Conservation (phyloP, 208 protist genomes). For the Strigomonas culicis region DNA sequence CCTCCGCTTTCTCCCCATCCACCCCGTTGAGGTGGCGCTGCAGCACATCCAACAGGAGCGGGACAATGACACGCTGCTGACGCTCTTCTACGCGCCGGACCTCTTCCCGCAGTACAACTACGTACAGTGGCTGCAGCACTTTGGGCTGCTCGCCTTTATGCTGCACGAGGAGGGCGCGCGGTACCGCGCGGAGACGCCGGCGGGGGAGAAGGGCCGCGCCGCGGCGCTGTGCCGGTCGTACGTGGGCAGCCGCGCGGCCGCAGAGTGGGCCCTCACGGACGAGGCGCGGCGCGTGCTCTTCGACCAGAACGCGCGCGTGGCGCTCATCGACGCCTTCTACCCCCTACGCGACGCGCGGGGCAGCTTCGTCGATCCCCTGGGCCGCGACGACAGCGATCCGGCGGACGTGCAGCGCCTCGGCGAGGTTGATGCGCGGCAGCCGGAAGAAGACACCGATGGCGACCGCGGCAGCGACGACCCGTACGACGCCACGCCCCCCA, state of each 20-base stretch:
- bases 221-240: not conserved
- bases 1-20: conserved; percentile 12
- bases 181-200: not conserved
- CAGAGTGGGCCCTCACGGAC: not conserved
- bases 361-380: not conserved
- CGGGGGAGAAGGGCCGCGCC: not conserved
- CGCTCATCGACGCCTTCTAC: conserved; percentile 32
- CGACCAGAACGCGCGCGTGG: conserved; percentile 19
- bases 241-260: not conserved
- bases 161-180: not conserved
- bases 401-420: too few relatives aligned
- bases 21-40: conserved; percentile 6
- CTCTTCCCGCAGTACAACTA: conserved; percentile 55
- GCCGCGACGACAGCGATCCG: not conserved
- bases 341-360: conserved; percentile 9
- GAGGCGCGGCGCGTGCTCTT: conserved; percentile 14
- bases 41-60: conserved; percentile 12
- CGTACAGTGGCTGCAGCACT: conserved; percentile 28
- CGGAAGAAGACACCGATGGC: too few relatives aligned
- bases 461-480: too few relatives aligned
- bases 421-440: too few relatives aligned
- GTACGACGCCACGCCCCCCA: too few relatives aligned
- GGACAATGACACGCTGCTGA: conserved; percentile 27
- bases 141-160: not conserved
- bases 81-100: conserved; percentile 56